A percentile compares a stretch with the other conserved stretches of the same genome.
Conservation (phyloP, 352 stramenopile genomes). For the Phytophthora kernoviae region DNA sequence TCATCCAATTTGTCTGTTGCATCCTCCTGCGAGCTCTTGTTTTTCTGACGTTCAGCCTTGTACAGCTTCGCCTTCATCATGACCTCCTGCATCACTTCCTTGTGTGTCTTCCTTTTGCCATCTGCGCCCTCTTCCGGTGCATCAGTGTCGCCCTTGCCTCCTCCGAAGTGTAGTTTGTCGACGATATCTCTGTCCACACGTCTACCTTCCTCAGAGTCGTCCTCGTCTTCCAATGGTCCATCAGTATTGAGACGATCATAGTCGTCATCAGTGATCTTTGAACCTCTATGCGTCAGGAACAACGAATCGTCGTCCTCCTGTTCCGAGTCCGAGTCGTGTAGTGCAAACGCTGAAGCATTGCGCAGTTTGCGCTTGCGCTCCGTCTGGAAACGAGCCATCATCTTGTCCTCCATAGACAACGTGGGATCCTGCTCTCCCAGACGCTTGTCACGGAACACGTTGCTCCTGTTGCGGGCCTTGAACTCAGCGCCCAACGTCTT, state of each 20-base stretch:
- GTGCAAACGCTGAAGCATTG: conserved; percentile 71
- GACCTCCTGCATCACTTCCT: conserved; percentile 92
- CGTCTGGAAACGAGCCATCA: conserved; percentile 91
- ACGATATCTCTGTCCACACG: conserved; percentile 86
- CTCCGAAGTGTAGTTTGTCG: conserved; percentile 87
- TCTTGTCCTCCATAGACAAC: conserved; percentile 92
- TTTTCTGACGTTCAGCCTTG: conserved; percentile 88
- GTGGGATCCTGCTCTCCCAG: conserved; percentile 83
- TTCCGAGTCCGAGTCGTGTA: conserved; percentile 85
- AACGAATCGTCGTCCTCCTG: conserved; percentile 57
- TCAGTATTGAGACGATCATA: conserved; percentile 67
- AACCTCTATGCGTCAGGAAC: conserved; percentile 78
- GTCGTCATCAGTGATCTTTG: conserved; percentile 78
- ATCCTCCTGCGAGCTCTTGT: conserved; percentile 84
- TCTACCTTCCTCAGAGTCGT: conserved; percentile 70
- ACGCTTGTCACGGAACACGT: conserved; percentile 87
- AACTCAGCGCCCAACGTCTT: conserved; percentile 89
- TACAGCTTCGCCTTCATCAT: conserved; percentile 92
- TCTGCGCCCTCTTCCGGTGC: conserved; percentile 22
- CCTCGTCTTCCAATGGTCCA: conserved; percentile 64
- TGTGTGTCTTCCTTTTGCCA: conserved; percentile 78
- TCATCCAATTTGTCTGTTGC: conserved; percentile 77
- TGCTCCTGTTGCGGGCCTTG: conserved; percentile 85
- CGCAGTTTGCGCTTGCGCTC: conserved; percentile 88
- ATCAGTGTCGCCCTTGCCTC: conserved; percentile 34